Conservation (phyloP, 23 red algal species). For the Gracilaria gracilis region DNA sequence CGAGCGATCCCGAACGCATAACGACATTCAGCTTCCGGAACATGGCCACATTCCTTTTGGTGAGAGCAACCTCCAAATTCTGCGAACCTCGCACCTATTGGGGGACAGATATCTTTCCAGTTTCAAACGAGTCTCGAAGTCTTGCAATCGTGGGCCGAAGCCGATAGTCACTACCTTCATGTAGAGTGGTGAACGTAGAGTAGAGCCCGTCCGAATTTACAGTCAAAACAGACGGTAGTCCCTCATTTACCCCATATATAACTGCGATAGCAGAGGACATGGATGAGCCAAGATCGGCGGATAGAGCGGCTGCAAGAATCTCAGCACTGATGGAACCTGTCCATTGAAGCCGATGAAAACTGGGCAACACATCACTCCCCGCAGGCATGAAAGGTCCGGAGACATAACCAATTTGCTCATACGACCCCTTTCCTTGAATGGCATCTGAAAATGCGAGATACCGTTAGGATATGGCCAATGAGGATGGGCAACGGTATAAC, state of each 20-base stretch:
- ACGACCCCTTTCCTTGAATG: not conserved
- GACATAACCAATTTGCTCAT: conserved; percentile 33
- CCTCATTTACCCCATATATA: not conserved
- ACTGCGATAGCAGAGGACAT: not conserved
- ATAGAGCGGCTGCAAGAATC: conserved; percentile 10
- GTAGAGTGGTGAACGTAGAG: conserved; percentile 11
- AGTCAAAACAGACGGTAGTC: not conserved
- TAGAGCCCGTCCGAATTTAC: conserved; percentile 7
- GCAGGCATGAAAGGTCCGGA: conserved; percentile 12
- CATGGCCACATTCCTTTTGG: conserved; percentile 18
- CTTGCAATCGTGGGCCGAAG: conserved; percentile 6
- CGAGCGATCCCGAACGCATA: too few species aligned
- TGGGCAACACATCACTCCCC: not conserved
- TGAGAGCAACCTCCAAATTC: not conserved
- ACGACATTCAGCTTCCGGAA: not conserved
- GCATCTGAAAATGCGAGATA: conserved; percentile 26
- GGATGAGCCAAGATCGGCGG: not conserved
- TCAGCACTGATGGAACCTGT: too few species aligned
- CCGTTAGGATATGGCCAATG: not conserved
- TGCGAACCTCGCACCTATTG: not conserved
- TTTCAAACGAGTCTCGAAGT: conserved; percentile 24
- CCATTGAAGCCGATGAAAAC: not conserved
- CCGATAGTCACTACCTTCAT: conserved; percentile 5
- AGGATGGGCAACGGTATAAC: not conserved
- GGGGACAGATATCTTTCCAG: not conserved